Evolutionary conservation across 495 filamentous ascomycete genomes (phyloP).

Genomic region (Penicillium coprophilum): DNA sequence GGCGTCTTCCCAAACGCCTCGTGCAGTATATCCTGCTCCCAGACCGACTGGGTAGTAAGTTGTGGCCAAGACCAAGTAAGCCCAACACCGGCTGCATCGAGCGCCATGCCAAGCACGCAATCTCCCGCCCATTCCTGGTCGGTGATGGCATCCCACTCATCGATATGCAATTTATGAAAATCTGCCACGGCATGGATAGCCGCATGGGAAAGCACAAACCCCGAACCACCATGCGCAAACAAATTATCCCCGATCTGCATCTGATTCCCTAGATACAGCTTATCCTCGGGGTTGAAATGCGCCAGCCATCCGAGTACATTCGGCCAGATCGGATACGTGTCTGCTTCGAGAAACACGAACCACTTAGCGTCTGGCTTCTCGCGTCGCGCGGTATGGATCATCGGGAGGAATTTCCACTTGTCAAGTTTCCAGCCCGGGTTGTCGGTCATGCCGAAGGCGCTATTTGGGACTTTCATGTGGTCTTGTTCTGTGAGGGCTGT

Average conservation of each 20-base stretch:
- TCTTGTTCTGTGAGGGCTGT: conserved; percentile 32
- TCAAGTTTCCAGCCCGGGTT: conserved; percentile 63
- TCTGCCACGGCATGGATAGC: conserved; percentile 33
- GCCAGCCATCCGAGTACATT: conserved; percentile 58
- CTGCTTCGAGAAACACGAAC: conserved; percentile 69
- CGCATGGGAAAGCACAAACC: conserved; percentile 52
- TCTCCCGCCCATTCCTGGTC: conserved; percentile 41
- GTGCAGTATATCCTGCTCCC: conserved; percentile 43
- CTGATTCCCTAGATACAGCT: conserved; percentile 56
- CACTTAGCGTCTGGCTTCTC: conserved; percentile 54
- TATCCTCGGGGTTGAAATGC: conserved; percentile 46
- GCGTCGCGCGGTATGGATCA: conserved; percentile 56
- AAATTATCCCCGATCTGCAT: conserved; percentile 42
- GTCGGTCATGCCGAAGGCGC: conserved; percentile 34
- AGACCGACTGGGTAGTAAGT: conserved; percentile 31
- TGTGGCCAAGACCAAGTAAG: conserved; percentile 42
- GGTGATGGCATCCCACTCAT: conserved; percentile 34
- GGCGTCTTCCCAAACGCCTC: conserved; percentile 34
- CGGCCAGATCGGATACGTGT: conserved; percentile 66
- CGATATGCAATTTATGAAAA: conserved; percentile 14
- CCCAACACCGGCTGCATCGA: conserved; percentile 34
- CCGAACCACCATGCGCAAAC: conserved; percentile 69
- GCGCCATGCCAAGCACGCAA: conserved; percentile 46
- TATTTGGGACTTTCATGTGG: conserved; percentile 32
- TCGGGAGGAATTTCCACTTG: conserved; percentile 71